Percentiles rank a stretch among this genome's conserved stretches.
phyloP scores from a whole-genome alignment of 768 basidiomycete genomes.

The Pisolithus tinctorius region DNA sequence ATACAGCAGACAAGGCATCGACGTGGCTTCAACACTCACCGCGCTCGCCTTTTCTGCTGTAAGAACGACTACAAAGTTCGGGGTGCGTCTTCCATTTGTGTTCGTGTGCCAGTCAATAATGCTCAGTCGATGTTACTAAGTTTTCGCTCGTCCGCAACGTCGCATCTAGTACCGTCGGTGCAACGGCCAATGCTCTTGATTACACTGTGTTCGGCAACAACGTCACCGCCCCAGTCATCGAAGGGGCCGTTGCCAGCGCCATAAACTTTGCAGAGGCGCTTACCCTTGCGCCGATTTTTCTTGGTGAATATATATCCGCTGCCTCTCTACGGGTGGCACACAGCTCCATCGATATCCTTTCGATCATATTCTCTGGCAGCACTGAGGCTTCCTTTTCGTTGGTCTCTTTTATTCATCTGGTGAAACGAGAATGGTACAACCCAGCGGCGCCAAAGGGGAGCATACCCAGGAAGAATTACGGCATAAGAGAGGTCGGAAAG shows the following conservation, averaged over 20 bases:
- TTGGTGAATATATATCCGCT: constrained; percentile 71
- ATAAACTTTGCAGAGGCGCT: constrained; percentile 64
- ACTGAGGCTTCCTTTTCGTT: constrained; percentile 79
- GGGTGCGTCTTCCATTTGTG: constrained; percentile 39
- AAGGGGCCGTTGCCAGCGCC: constrained; percentile 51
- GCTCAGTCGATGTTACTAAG: constrained; percentile 30
- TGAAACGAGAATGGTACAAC: constrained; percentile 70
- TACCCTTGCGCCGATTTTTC: constrained; percentile 65
- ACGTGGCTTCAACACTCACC: constrained; percentile 57
- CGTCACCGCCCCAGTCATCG: constrained; percentile 52
- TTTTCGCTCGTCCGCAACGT: constrained; percentile 64
- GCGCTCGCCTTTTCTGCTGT: constrained; percentile 62
- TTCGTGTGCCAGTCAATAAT: constrained; percentile 1
- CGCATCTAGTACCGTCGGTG: constrained; percentile 48
- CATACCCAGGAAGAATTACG: constrained; percentile 54
- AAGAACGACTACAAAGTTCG: constrained; percentile 61
- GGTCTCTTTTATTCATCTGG: constrained; percentile 70
- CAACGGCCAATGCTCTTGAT: constrained; percentile 57
- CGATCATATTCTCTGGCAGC: constrained; percentile 65
- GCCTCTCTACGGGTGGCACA: constrained; percentile 70
- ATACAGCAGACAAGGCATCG: constrained; percentile 51
- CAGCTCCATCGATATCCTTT: constrained; percentile 67
- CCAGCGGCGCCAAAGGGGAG: constrained; percentile 42
- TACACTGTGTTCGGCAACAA: constrained; percentile 55
- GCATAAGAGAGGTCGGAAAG: constrained; percentile 57